phyloP scores from a whole-genome alignment of 202 grass and related monocot genomes.

The Schoenoplectus triqueter region DNA sequence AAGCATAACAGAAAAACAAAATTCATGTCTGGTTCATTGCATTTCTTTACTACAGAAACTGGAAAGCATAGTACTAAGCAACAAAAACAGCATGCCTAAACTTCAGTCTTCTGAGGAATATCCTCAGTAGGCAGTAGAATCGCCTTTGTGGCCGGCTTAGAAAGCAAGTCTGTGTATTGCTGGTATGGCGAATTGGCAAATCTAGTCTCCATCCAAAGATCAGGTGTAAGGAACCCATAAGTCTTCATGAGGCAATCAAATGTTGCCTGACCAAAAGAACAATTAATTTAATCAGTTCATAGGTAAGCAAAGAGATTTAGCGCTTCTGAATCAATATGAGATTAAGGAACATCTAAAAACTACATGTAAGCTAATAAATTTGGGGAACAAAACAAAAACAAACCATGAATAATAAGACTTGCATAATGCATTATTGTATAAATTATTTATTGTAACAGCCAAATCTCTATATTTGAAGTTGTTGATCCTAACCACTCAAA shows the following conservation, averaged over 20 bases:
- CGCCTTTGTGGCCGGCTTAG: constrained; percentile 60
- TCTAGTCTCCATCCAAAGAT: constrained; percentile 71
- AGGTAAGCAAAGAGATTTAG: background rate
- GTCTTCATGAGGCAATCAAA: constrained; percentile 85
- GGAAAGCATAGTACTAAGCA: constrained; percentile 4
- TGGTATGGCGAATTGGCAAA: constrained; percentile 61
- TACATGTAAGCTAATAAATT: background rate
- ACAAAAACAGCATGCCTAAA: constrained; percentile 23
- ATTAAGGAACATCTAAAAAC: background rate
- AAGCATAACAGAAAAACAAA: constrained; percentile 28
- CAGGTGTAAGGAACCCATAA: constrained; percentile 84
- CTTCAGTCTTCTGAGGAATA: constrained; percentile 20
- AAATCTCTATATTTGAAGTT: background rate
- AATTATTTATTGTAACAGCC: background rate
- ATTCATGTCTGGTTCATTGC: constrained; percentile 28
- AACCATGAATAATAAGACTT: background rate
- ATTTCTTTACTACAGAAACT: constrained; percentile 4
- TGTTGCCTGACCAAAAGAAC: constrained; percentile 57
- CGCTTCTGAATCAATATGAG: background rate
- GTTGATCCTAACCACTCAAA: background rate
- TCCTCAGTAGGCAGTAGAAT: constrained; percentile 60
- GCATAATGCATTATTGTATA: background rate
- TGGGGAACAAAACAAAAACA: background rate
- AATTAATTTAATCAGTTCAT: background rate
- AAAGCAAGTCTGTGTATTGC: constrained; percentile 74